Conservation (phyloP, 257 asterid genomes). For the Solanum stenotomum region DNA sequence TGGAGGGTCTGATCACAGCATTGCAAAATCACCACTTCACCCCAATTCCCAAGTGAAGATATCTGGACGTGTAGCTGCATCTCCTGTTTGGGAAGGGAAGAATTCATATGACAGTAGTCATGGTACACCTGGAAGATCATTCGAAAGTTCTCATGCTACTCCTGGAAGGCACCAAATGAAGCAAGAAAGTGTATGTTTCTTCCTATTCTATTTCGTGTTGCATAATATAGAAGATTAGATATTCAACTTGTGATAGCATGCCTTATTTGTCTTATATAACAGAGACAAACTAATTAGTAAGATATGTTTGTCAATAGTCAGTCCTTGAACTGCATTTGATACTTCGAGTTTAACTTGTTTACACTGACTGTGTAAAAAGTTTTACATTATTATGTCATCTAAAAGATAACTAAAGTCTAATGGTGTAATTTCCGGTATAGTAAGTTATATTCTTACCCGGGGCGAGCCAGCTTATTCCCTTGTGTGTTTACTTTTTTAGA, state of each 20-base stretch:
- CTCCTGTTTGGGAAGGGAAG: constrained; percentile 62
- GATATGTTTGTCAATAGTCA: background rate
- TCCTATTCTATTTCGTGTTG: background rate
- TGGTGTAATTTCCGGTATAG: too few species aligned
- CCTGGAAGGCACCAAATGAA: constrained; percentile 23
- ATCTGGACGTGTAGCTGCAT: constrained; percentile 37
- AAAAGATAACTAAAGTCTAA: too few species aligned
- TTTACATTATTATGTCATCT: background rate
- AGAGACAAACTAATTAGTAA: background rate
- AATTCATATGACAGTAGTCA: constrained; percentile 40
- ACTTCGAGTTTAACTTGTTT: background rate
- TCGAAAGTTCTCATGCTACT: constrained; percentile 18
- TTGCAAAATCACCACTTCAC: constrained; percentile 71
- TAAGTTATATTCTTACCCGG: too few species aligned
- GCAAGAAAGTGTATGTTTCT: constrained; percentile 50
- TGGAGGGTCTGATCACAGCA: constrained; percentile 52
- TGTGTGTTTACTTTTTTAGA: too few species aligned
- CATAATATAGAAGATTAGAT: background rate
- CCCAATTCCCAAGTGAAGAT: constrained; percentile 42
- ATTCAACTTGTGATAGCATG: background rate
- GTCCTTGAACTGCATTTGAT: background rate
- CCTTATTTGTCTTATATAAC: background rate
- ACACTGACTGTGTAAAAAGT: background rate
- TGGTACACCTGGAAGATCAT: constrained; percentile 20
- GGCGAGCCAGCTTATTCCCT: too few species aligned